A percentile compares a stretch with the other conserved stretches of the same genome.
Evolutionary conservation across 345 rosid species (phyloP).

Genomic region (Citrus maxima): DNA sequence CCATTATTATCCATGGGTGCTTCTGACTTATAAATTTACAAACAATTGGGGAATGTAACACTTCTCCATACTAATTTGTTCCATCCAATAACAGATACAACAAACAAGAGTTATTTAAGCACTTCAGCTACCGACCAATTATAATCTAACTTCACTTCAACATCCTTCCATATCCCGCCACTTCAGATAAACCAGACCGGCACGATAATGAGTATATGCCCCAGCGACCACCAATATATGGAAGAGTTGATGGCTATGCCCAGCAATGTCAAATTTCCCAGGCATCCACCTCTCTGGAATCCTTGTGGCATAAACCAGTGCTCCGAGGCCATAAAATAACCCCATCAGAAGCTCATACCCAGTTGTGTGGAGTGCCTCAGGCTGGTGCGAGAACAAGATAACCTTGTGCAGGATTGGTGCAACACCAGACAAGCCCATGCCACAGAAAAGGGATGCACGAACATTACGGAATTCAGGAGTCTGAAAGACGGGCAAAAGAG

Average conservation of each 20-base stretch:
- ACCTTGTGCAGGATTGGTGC: conserved; percentile 83
- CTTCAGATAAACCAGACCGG: conserved; percentile 76
- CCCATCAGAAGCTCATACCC: conserved; percentile 92
- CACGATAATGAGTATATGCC: conserved; percentile 78
- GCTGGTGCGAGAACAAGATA: conserved; percentile 72
- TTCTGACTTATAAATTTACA: neutral
- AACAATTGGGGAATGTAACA: neutral
- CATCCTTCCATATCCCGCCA: conserved; percentile 90
- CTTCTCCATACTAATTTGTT: neutral
- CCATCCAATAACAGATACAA: neutral
- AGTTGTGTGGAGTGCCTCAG: conserved; percentile 88
- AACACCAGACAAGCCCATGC: conserved; percentile 81
- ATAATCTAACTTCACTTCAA: conserved; percentile 9
- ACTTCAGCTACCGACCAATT: neutral
- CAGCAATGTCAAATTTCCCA: conserved; percentile 89
- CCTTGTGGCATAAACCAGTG: conserved; percentile 74
- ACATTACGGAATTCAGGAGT: conserved; percentile 62
- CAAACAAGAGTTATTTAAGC: neutral
- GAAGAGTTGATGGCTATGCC: conserved; percentile 94
- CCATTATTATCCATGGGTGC: neutral
- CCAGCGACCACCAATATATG: conserved; percentile 84
- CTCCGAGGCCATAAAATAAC: conserved; percentile 62
- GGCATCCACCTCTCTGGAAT: conserved; percentile 96
- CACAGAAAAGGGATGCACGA: conserved; percentile 72
- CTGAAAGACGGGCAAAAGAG: conserved; percentile 82